Evolutionary conservation across 2,329 filamentous ascomycete genomes (phyloP).

Genomic region (Penicillium sp.): DNA sequence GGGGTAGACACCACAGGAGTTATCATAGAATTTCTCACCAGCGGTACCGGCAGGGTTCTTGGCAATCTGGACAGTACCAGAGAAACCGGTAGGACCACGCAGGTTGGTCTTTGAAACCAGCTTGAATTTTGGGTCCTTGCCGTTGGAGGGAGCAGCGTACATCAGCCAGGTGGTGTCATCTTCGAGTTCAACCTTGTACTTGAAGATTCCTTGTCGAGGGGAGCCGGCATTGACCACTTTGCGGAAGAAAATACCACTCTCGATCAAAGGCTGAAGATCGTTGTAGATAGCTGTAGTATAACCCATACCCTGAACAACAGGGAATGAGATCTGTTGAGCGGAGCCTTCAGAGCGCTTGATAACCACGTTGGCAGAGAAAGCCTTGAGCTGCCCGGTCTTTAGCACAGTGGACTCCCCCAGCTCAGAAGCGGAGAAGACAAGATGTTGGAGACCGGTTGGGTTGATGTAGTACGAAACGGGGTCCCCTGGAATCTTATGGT

Average conservation of each 20-base stretch:
- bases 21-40: conserved; percentile 72
- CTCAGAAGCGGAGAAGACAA: conserved; percentile 78
- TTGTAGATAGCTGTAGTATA: conserved; percentile 80
- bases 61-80: conserved; percentile 78
- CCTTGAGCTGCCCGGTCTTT: conserved; percentile 54
- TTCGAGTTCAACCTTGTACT: conserved; percentile 73
- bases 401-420: conserved; percentile 63
- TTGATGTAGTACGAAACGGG: conserved; percentile 75
- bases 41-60: conserved; percentile 66
- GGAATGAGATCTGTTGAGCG: conserved; percentile 69
- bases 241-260: conserved; percentile 73
- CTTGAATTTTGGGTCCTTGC: conserved; percentile 65
- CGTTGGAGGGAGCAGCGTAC: conserved; percentile 67
- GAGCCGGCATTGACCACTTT: conserved; percentile 58
- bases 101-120: conserved; percentile 68
- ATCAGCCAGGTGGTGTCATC: conserved; percentile 77
- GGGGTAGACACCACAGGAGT: conserved; percentile 74
- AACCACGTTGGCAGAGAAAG: conserved; percentile 68
- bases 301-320: conserved; percentile 85
- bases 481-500: conserved; percentile 53
- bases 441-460: conserved; percentile 77
- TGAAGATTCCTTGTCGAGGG: conserved; percentile 67
- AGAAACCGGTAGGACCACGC: conserved; percentile 67
- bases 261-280: conserved; percentile 69
- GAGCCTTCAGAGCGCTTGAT: conserved; percentile 59